phyloP scores from a whole-genome alignment of 1,284 basidiomycete species.

The Stygiomarasmius scandens region DNA sequence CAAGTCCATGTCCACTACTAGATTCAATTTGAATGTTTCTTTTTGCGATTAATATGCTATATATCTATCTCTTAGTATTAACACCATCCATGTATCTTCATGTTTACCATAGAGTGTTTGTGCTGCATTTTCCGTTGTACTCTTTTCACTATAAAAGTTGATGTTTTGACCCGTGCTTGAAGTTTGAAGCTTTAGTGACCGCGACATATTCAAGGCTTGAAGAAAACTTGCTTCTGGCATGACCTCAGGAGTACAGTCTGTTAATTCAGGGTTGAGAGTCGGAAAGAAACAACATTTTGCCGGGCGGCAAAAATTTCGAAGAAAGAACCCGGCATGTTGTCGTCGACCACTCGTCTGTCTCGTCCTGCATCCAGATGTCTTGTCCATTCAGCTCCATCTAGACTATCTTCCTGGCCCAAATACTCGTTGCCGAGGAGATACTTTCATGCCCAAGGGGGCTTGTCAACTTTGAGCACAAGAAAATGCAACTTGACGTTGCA shows the following conservation, averaged over 20 bases:
- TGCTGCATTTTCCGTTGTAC: background rate
- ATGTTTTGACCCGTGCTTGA: background rate
- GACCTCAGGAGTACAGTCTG: too few relatives aligned
- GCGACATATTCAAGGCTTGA: too few relatives aligned
- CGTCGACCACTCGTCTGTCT: background rate
- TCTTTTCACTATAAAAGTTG: background rate
- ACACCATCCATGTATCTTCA: background rate
- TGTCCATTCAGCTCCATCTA: background rate
- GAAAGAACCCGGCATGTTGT: background rate
- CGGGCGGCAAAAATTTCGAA: background rate
- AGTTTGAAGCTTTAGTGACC: too few relatives aligned
- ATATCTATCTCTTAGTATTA: background rate
- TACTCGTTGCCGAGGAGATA: too few relatives aligned
- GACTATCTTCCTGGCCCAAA: too few relatives aligned
- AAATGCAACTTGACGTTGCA: too few relatives aligned
- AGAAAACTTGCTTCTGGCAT: too few relatives aligned
- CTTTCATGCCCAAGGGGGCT: too few relatives aligned
- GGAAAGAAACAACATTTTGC: too few relatives aligned
- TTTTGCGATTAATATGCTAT: background rate
- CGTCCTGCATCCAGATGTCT: background rate
- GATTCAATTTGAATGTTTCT: background rate
- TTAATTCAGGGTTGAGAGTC: too few relatives aligned
- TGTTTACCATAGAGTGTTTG: background rate
- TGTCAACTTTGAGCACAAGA: too few relatives aligned
- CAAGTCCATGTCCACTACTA: slow-evolving; percentile 1